Conservation (phyloP, 2,329 filamentous ascomycete genomes). For the Diaporthe sp. region DNA sequence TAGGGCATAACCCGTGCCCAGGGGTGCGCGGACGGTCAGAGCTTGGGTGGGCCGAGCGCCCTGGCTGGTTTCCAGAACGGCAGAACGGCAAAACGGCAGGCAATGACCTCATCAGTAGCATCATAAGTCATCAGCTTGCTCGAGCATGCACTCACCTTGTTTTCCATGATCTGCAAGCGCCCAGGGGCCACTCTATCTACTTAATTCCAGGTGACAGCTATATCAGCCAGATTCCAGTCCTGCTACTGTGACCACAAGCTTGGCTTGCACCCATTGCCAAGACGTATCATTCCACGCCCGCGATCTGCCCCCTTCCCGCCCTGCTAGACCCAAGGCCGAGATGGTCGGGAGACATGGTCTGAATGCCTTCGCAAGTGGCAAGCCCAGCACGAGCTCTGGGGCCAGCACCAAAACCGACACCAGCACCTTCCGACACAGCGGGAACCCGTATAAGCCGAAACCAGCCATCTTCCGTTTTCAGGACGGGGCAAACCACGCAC, state of each 20-base stretch:
- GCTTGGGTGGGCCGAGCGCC: too few relatives aligned
- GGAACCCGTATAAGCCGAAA: conserved; percentile 33
- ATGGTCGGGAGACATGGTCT: conserved; percentile 40
- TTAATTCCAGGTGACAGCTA: background rate
- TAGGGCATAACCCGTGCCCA: too few relatives aligned
- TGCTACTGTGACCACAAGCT: background rate
- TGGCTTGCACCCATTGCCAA: background rate
- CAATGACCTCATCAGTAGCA: conserved; percentile 37
- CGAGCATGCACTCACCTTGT: background rate
- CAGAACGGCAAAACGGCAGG: background rate
- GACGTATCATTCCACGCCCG: background rate
- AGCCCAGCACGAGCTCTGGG: background rate
- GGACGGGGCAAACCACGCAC: conserved; percentile 60
- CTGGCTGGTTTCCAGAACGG: too few relatives aligned
- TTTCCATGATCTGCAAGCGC: conserved; percentile 5
- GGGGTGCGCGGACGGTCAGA: too few relatives aligned
- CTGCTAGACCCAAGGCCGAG: background rate
- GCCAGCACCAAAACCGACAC: background rate
- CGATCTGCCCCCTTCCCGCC: background rate
- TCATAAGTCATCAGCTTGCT: conserved; percentile 19
- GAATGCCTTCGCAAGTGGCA: conserved; percentile 26
- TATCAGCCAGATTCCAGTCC: background rate
- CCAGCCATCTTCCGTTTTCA: conserved; percentile 53
- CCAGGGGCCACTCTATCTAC: background rate
- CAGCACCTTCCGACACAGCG: background rate